Evolutionary conservation across 2,329 filamentous ascomycete genomes (phyloP), one percentile per base, ranked within the genome.

Genomic region (Byssochlamys sp.): DNA sequence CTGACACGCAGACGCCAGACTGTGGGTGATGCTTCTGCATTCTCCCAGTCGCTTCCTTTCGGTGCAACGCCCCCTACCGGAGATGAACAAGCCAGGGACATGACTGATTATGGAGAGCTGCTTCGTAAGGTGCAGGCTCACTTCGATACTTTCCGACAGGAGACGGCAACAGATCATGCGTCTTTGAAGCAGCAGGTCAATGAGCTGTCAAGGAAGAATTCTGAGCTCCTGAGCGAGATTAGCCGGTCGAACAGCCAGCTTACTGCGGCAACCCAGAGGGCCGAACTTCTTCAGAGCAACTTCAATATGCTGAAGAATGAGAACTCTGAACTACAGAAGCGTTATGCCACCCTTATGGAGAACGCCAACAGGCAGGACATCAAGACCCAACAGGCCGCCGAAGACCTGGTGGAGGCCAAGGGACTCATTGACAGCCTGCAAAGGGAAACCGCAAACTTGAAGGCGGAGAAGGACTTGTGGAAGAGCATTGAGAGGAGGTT

Each of bases 401-500:
- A 97, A 72, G 92, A 99, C 65, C 81, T 97, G 4, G 85, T 97
- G 9, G 94, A 96, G 70, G 86, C 88, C 4, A 88, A 86, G 69
- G 88, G 88, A 31, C 76, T 92, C 55, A 79, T 89, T 2, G 92
- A 99, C 67, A 91, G 90, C 67, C 83, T 96, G 73, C 88, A 91
- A 55, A 91, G 90, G 62, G 94, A 99, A 70, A 90, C 87, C 56
- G 87, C 91, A 14, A 96, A 97, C 67, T 82, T 96, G 33, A 96
- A 95, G 72, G 91, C 92, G 0, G 92, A 97, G 73, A 96, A 96
- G 75, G 88, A 90, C 39, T 80, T 99, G 9, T 96, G 89, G 88
- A 95, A 94, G 76, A 90, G 88, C 57, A 95, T 96, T 33, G 91
- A 97, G 70, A 87, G 89, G 61, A 86, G 95, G 55, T 80, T 97